These are phyloP conservation scores for Fraxinus dipetala DNA, from an alignment of 305 asterid species.

Conservation along the genomic window DNA sequence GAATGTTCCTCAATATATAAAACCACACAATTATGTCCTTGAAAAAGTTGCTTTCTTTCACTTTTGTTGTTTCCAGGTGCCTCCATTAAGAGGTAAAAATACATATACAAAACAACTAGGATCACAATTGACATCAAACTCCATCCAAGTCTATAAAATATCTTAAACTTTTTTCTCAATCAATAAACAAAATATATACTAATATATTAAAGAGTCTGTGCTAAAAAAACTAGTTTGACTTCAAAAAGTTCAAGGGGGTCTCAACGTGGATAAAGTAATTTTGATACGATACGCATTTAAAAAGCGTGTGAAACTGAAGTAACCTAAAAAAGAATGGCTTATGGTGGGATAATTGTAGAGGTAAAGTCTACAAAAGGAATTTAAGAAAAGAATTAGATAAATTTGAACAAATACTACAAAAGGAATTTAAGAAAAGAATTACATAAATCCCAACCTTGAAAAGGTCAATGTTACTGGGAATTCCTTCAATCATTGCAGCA, in stretches of 20 bases:
- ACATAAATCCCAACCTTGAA: slow-evolving; percentile 57
- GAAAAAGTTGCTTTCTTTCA: background rate
- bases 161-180: background rate
- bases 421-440: slow-evolving; percentile 8
- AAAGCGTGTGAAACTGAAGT: background rate
- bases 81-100: background rate
- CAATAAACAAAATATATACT: background rate
- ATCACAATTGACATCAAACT: background rate
- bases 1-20: background rate
- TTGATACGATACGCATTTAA: background rate
- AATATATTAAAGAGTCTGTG: background rate
- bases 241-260: background rate
- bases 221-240: background rate
- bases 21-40: background rate
- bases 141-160: background rate
- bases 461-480: slow-evolving; percentile 94
- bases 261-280: background rate
- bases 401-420: slow-evolving; percentile 33
- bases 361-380: background rate
- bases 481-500: slow-evolving; percentile 95
- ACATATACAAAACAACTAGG: background rate
- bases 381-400: slow-evolving; percentile 2
- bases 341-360: background rate
- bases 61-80: background rate
- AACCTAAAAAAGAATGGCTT: background rate